Percentiles rank a stretch among this genome's conserved stretches.
These are phyloP conservation scores for Anthoceros angustus DNA, from an alignment of 225 moss, liverwort and hornwort genomes.

Conservation along the genomic window DNA sequence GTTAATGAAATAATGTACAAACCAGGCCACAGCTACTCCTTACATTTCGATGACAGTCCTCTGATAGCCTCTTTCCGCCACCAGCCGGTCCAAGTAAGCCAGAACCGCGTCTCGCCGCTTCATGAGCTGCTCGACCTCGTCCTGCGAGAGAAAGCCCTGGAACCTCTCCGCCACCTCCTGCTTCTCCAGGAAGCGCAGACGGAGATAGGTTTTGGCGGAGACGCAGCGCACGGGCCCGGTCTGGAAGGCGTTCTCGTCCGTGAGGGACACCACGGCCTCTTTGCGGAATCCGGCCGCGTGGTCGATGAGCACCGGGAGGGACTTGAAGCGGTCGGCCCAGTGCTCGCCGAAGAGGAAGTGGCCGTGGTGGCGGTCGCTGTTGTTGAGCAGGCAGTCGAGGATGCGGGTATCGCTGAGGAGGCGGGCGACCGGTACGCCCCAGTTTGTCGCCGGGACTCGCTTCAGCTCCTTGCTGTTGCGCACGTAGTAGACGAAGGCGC, in stretches of 20 bases:
- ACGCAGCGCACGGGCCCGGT: constrained; percentile 18
- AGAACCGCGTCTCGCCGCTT: constrained; percentile 18
- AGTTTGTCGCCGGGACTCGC: constrained; percentile 15
- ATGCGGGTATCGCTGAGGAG: constrained; percentile 19
- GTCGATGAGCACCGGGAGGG: constrained; percentile 18
- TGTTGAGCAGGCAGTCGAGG: constrained; percentile 21
- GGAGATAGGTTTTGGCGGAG: constrained; percentile 20
- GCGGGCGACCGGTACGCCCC: constrained; percentile 20
- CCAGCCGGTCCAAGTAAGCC: constrained; percentile 17
- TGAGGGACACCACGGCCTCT: constrained; percentile 22
- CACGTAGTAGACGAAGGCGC: constrained; percentile 21
- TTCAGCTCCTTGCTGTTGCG: constrained; percentile 10
- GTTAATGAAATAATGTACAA: not conserved
- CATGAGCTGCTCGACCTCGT: constrained; percentile 22
- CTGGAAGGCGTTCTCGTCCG: constrained; percentile 19
- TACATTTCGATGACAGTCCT: constrained; percentile 15
- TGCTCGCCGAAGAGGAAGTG: constrained; percentile 23
- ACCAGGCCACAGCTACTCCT: not conserved
- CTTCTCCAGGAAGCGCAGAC: constrained; percentile 18
- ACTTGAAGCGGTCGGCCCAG: constrained; percentile 18
- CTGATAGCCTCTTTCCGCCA: constrained; percentile 20
- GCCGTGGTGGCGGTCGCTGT: constrained; percentile 21
- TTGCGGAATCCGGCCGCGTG: constrained; percentile 20
- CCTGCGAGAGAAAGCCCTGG: constrained; percentile 15
- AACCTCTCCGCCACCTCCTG: constrained; percentile 11